These are phyloP conservation scores for Durusdinium trenchii DNA, from an alignment of 73 alveolate genomes.

Conservation along the genomic window DNA sequence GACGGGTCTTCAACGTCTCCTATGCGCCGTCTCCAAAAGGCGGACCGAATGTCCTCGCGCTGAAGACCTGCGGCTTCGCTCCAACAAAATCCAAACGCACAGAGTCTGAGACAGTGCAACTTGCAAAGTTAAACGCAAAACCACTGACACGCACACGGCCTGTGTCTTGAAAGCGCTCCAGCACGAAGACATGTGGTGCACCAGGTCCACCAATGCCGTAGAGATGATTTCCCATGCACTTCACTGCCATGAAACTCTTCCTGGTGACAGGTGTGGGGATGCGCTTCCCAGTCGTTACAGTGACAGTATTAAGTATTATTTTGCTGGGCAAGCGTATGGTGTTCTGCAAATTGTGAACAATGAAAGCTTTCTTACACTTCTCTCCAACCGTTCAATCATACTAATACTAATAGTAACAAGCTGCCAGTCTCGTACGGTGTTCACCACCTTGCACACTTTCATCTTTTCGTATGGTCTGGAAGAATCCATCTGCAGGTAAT, in stretches of 20 bases:
- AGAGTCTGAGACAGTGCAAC: not conserved
- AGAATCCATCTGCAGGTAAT: not conserved
- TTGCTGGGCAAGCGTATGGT: too few relatives aligned
- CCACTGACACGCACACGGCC: not conserved
- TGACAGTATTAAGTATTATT: too few relatives aligned
- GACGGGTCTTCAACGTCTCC: not conserved
- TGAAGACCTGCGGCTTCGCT: not conserved
- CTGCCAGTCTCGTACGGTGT: not conserved
- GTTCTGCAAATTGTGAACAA: too few relatives aligned
- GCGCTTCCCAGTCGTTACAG: too few relatives aligned
- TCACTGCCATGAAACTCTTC: not conserved
- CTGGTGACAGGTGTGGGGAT: too few relatives aligned
- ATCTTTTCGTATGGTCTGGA: not conserved
- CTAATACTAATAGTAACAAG: too few relatives aligned
- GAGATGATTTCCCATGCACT: not conserved
- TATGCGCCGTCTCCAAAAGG: not conserved
- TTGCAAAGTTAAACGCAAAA: too few relatives aligned
- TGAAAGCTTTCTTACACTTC: too few relatives aligned
- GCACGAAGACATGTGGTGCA: not conserved
- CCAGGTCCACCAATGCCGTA: not conserved
- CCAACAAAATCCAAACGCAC: too few relatives aligned
- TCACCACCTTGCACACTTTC: not conserved
- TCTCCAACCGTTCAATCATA: too few relatives aligned
- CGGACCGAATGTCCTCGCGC: not conserved
- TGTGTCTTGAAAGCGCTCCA: not conserved